phyloP scores from a whole-genome alignment of 73 alveolate genomes.

The Stentor coeruleus region DNA sequence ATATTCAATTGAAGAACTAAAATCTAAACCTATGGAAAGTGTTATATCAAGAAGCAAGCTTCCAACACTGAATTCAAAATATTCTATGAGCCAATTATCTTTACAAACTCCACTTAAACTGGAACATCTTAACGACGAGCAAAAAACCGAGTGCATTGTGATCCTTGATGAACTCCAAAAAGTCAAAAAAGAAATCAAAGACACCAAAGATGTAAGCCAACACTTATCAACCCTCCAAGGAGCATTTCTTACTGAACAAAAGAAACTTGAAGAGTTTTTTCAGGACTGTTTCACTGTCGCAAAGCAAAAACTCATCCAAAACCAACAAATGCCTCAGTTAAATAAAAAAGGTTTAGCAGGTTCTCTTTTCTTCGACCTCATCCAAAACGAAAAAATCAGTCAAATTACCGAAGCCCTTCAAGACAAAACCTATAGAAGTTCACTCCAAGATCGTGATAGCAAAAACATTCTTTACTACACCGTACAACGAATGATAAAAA shows the following conservation, averaged over 20 bases:
- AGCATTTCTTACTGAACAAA: neutral
- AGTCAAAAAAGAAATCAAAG: neutral
- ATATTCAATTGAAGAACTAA: constrained; percentile 1
- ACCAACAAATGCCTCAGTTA: constrained; percentile 19
- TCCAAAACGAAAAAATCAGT: neutral
- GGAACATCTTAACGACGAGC: neutral
- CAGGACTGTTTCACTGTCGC: constrained; percentile 15
- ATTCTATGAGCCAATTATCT: neutral
- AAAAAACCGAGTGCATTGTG: neutral
- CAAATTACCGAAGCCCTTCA: neutral
- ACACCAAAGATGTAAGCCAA: neutral
- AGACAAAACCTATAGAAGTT: neutral
- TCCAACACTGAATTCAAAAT: neutral
- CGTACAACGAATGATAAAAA: constrained; percentile 24
- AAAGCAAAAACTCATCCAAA: constrained; percentile 2
- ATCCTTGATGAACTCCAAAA: constrained; percentile 3
- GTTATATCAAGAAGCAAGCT: neutral
- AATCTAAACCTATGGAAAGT: neutral
- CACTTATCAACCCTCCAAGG: neutral
- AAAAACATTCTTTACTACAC: constrained; percentile 12
- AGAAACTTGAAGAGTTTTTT: constrained; percentile 10
- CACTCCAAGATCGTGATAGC: constrained; percentile 21
- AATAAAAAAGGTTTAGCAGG: constrained; percentile 7
- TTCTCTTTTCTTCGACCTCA: neutral
- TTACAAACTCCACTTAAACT: neutral